These are phyloP conservation scores for Sphaerulina musiva DNA, from an alignment of 2,329 filamentous ascomycete species.

Conservation along the genomic window DNA sequence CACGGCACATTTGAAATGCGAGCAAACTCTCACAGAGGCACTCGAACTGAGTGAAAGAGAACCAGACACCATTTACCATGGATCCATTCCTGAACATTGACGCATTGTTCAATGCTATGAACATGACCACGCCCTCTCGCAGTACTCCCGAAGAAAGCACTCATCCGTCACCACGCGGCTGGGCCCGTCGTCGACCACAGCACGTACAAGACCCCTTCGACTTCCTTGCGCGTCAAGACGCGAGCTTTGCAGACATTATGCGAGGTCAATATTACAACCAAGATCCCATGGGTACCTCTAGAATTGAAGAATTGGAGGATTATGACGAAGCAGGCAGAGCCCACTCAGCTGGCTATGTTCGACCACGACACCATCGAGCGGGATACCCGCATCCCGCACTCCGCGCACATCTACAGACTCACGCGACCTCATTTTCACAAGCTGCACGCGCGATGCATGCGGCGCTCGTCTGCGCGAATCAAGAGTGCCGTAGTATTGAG, in stretches of 20 bases:
- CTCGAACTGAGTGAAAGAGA: neutral
- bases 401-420: neutral
- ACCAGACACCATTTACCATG: neutral
- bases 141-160: neutral
- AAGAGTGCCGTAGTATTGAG: slow-evolving; percentile 13
- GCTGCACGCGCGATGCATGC: slow-evolving; percentile 14
- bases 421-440: slow-evolving; percentile 11
- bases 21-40: neutral
- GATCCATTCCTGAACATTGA: slow-evolving; percentile 1
- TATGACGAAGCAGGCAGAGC: neutral
- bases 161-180: neutral
- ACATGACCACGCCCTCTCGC: slow-evolving; percentile 5
- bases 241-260: slow-evolving; percentile 4
- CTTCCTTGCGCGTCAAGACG: neutral
- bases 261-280: slow-evolving; percentile 8
- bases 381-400: neutral
- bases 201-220: neutral
- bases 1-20: neutral
- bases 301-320: slow-evolving; percentile 11
- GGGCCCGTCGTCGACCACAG: slow-evolving; percentile 4
- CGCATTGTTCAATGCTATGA: slow-evolving; percentile 10
- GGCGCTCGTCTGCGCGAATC: slow-evolving; percentile 15
- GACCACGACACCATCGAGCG: neutral
- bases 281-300: slow-evolving; percentile 1
- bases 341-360: neutral